Evolutionary conservation across 2,329 filamentous ascomycete genomes (phyloP).

Genomic region (Cytospora leucostoma): DNA sequence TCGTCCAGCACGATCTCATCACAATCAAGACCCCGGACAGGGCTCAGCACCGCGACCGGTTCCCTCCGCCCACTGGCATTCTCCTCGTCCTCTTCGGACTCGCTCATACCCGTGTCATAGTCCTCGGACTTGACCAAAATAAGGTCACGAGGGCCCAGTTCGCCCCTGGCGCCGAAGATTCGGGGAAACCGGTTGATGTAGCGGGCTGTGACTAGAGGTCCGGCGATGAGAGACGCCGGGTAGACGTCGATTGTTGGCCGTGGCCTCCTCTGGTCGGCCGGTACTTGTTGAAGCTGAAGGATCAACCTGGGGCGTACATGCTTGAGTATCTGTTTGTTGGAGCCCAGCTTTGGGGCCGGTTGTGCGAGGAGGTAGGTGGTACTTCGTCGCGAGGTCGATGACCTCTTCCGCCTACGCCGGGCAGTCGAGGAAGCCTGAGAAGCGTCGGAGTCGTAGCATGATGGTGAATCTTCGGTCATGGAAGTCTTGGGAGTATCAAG

Average conservation of each 20-base stretch:
- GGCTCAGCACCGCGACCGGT: constrained; percentile 70
- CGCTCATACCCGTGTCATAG: constrained; percentile 49
- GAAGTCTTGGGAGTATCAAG: constrained; percentile 31
- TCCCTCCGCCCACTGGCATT: constrained; percentile 41
- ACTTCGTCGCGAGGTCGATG: constrained; percentile 53
- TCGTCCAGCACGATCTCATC: constrained; percentile 68
- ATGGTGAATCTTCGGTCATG: constrained; percentile 54
- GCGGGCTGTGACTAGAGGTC: constrained; percentile 58
- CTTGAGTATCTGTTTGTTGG: constrained; percentile 65
- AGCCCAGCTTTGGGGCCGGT: constrained; percentile 60
- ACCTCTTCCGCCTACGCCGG: constrained; percentile 40
- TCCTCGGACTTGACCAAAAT: constrained; percentile 72
- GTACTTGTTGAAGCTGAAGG: constrained; percentile 71
- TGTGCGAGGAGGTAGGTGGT: constrained; percentile 69
- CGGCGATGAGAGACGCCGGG: constrained; percentile 61
- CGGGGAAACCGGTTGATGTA: constrained; percentile 63
- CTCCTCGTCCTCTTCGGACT: constrained; percentile 46
- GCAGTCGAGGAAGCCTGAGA: constrained; percentile 22
- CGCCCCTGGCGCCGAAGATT: constrained; percentile 63
- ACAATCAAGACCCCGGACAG: constrained; percentile 52
- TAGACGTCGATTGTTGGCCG: constrained; percentile 73
- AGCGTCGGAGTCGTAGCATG: constrained; percentile 47
- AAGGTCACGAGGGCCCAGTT: constrained; percentile 68
- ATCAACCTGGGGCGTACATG: constrained; percentile 68
- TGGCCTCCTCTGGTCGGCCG: constrained; percentile 57